These are phyloP conservation scores for Triticum monococcum DNA, from an alignment of 176 grass and related monocot genomes.

Conservation along the genomic window DNA sequence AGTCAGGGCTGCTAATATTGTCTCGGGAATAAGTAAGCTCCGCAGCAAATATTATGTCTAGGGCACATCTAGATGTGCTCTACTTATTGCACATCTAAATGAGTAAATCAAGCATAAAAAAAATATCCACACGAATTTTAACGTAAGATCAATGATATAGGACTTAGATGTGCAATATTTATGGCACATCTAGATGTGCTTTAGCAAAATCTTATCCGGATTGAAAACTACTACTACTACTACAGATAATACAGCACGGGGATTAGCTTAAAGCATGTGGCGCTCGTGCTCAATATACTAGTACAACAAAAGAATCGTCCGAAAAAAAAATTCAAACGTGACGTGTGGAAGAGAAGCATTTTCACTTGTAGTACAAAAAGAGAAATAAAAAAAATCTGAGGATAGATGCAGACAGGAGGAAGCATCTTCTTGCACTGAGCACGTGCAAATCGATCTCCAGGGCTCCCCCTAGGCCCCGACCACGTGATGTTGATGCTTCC, in stretches of 20 bases:
- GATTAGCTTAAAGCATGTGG: neutral
- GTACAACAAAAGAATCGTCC: neutral
- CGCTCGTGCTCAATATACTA: neutral
- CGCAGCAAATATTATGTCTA: neutral
- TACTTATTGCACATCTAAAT: too few relatives aligned
- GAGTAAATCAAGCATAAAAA: too few relatives aligned
- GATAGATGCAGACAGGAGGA: neutral
- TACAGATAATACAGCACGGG: neutral
- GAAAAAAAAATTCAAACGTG: neutral
- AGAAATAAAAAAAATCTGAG: neutral
- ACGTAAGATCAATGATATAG: too few relatives aligned
- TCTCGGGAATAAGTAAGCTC: neutral
- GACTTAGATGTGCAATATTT: too few relatives aligned
- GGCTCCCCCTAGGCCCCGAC: too few relatives aligned
- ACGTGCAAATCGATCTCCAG: neutral
- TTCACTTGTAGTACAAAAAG: neutral
- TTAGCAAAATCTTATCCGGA: too few relatives aligned
- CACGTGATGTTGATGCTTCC: neutral
- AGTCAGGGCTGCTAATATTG: neutral
- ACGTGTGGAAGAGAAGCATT: neutral
- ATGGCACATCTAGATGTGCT: too few relatives aligned
- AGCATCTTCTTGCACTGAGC: neutral
- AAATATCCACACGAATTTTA: too few relatives aligned
- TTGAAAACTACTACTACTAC: too few relatives aligned
- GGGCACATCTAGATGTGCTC: too few relatives aligned